Conservation (phyloP, 2,329 filamentous ascomycete genomes). For the Cordyceps militaris region DNA sequence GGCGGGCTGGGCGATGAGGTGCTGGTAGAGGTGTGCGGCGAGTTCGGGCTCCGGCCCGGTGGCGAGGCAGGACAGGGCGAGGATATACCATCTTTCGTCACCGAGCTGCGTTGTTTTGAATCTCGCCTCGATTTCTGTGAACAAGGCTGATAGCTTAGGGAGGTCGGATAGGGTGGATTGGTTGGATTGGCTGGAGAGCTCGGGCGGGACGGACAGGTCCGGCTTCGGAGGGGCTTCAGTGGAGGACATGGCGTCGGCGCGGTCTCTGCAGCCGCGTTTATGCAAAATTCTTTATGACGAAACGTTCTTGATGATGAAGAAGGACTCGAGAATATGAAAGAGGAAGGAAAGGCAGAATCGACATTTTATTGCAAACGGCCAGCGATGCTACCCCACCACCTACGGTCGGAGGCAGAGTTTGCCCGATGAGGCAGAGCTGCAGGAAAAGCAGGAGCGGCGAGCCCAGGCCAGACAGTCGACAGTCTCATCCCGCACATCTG, state of each 20-base stretch:
- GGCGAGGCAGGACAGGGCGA: conserved; percentile 12
- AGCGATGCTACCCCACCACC: background rate
- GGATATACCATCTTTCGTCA: conserved; percentile 15
- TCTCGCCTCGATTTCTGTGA: conserved; percentile 6
- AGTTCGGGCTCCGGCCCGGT: conserved; percentile 32
- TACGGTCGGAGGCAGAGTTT: background rate
- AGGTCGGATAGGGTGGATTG: no score
- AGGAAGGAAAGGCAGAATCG: no score
- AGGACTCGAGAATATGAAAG: background rate
- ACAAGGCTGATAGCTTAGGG: no score
- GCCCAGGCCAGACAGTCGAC: no score
- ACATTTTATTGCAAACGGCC: background rate
- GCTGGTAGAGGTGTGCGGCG: conserved; percentile 46
- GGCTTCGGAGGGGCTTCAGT: background rate
- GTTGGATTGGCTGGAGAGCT: no score
- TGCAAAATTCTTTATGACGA: background rate
- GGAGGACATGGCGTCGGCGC: background rate
- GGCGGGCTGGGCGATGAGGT: conserved; percentile 43
- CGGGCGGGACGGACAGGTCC: conserved; percentile 1
- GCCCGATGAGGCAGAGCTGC: conserved; percentile 1
- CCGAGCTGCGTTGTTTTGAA: conserved; percentile 3
- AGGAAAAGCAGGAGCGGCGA: background rate
- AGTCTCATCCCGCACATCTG: background rate
- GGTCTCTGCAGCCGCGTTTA: background rate
- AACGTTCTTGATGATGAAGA: background rate